Conservation (phyloP, 768 basidiomycete genomes). For the Xerocomus potaroensis region DNA sequence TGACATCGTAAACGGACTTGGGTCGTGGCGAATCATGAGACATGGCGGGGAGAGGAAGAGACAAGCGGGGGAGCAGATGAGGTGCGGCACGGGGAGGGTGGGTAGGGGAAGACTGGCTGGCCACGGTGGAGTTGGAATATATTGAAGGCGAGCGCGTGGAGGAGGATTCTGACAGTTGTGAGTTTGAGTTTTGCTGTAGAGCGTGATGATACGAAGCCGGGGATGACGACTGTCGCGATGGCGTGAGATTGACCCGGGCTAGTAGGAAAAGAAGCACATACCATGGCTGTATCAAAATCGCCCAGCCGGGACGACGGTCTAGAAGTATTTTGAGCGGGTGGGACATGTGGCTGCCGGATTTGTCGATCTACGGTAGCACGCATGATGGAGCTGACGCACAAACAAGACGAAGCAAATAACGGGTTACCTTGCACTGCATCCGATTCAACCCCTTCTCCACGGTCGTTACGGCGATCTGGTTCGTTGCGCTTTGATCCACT, state of each 20-base stretch:
- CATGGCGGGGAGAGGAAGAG: conserved; percentile 20
- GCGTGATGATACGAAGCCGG: conserved; percentile 1
- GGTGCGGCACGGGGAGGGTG: conserved; percentile 34
- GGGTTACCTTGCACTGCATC: conserved; percentile 26
- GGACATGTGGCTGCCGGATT: conserved; percentile 9
- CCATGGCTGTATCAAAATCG: conserved; percentile 22
- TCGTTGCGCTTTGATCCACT: conserved; percentile 9
- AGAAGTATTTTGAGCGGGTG: conserved; percentile 5
- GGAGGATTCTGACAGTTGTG: conserved; percentile 4
- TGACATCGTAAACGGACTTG: conserved; percentile 14
- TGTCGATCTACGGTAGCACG: conserved; percentile 16
- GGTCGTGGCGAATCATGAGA: conserved; percentile 13
- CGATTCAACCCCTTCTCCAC: conserved; percentile 8
- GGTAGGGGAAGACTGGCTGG: conserved; percentile 36
- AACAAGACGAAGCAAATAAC: background rate
- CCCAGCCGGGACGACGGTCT: conserved; percentile 13
- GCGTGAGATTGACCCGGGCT: conserved; percentile 10
- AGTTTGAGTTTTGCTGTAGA: background rate
- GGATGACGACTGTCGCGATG: conserved; percentile 15
- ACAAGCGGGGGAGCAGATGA: conserved; percentile 28
- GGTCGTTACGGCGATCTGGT: conserved; percentile 13
- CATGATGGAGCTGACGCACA: conserved; percentile 1
- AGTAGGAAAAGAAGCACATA: conserved; percentile 7
- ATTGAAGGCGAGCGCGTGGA: conserved; percentile 24
- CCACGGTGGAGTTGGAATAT: conserved; percentile 29